phyloP scores from a whole-genome alignment of 202 grass and related monocot species.

The Saccharum hybrid region DNA sequence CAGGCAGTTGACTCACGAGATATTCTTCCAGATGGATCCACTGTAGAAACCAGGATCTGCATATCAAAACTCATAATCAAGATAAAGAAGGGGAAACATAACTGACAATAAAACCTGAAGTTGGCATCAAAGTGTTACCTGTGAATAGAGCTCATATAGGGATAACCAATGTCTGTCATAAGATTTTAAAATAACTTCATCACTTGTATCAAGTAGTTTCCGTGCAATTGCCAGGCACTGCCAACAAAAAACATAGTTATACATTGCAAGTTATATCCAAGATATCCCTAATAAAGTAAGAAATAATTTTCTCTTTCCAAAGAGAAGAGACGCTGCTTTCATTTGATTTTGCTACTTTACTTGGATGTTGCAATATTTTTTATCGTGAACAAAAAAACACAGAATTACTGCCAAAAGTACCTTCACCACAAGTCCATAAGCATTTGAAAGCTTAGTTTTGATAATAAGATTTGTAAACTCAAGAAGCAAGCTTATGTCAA shows the following conservation, averaged over 20 bases:
- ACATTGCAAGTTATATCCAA: constrained; percentile 35
- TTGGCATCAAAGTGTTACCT: constrained; percentile 56
- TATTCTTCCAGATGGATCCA: constrained; percentile 83
- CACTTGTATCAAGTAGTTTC: constrained; percentile 76
- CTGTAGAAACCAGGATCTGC: constrained; percentile 75
- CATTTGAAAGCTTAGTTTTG: constrained; percentile 68
- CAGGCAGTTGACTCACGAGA: constrained; percentile 84
- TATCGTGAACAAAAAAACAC: constrained; percentile 10
- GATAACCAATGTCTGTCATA: constrained; percentile 69
- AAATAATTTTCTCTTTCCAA: constrained; percentile 2
- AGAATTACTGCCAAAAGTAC: constrained; percentile 45
- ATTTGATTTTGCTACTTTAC: constrained; percentile 39
- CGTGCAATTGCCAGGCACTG: constrained; percentile 75
- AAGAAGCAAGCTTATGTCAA: constrained; percentile 66
- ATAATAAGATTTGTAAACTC: constrained; percentile 75
- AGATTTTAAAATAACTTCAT: constrained; percentile 50
- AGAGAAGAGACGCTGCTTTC: constrained; percentile 19
- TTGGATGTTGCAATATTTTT: constrained; percentile 20
- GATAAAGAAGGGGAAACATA: constrained; percentile 7
- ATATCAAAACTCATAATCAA: constrained; percentile 48
- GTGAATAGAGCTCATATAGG: constrained; percentile 80
- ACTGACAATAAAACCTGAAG: constrained; percentile 21
- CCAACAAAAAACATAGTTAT: constrained; percentile 47
- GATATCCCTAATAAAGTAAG: neutral
- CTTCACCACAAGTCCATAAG: constrained; percentile 74